Evolutionary conservation across 139 green algal genomes (phyloP), one percentile per base, ranked within the genome.

Genomic region (Chlorella sp.): DNA sequence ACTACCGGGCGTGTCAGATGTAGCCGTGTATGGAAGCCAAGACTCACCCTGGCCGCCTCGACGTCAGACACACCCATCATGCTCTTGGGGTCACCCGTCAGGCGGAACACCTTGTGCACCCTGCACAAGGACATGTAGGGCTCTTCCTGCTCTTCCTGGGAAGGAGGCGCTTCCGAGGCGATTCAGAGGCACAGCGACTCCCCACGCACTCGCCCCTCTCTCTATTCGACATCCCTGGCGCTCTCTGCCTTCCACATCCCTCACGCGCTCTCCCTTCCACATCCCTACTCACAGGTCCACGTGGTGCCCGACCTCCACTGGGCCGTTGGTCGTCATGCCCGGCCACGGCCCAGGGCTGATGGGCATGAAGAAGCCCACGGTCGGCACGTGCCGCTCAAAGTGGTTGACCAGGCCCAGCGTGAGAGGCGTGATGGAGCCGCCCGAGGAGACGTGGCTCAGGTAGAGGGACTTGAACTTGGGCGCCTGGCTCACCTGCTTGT

Each of bases 361-460:
- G 31, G 87, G 83, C 59, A 80, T 59, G 64, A 85, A 90, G 75
- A 86, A 89, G 26, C 85, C 85, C 35, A 88, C 77, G 10, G 49
- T 35, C 2, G 77, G 64, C 17, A 81, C 22, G 42, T 85, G 83
- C 31, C 70, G 70, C 76, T 85, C 82, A 64, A 92, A 87, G 31
- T 90, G 86, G 20, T 92, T 88, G 3, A 89, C n/a, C 2, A 91
- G 60, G 3, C 86, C 86, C 17, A 91, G 73, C 20, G 89, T 69
- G n/a, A 91, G 51, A 42, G 88, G 88, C 1, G 80, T 80, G 10
- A 55, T 55, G 42, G 42, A 55, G 17, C 42, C 42, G 42, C 17
- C 10, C 10, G 42, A 55, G 17, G 42, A 24, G 10, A 55, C 42
- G 17, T 55, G 42, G 42, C 42, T 55, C 42, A 55, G 42, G 42